Base-by-base conservation (phyloP, 371 early-diverging fungal species). In the Choanephora cucurbitarum region DNA sequence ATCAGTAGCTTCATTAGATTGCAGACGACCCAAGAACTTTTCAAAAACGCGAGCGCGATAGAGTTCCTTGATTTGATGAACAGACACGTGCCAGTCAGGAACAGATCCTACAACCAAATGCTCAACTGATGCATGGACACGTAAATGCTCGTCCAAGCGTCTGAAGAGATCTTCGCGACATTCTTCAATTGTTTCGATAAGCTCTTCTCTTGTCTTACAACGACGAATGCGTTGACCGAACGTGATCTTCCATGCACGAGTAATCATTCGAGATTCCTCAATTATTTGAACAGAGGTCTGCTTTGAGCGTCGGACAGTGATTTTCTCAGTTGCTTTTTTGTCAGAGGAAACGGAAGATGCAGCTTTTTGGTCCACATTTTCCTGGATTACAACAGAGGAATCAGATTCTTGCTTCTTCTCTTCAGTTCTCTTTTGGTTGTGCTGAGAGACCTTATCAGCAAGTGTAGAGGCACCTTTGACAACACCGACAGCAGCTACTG, bases 161-260 rank as follows among this genome's bases (percentile, higher is more conserved):
- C 65, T 55, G 47, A 67, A 65, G 19, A 73, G 57, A 10, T 62
- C 58, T 17, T 58, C 58, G 21, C 70, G 74, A 44, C 62, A 65
- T 32, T 70, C 66, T 18, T 70, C 66, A 44, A 73, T 66, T 0
- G 56, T 58, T 31, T 56, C 42, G 7, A 67, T 37, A 5, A 61
- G 40, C 19, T 70, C 63, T n/a, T 47, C 43, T 44, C 70, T 67
- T 4, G 71, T 59, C 44, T 66, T 66, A 52, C 64, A 67, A 41
- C 57, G 68, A 18, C 58, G 62, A 44, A 70, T 45, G 21, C 69
- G 66, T 14, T 56, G 68, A 22, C 51, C 66, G 48, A 74, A 74
- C 19, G 54, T 55, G 33, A 74, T 66, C 18, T 62, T 66, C 75
- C 75, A 74, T 19, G 75, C 66, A 52, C 66, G 71, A 13, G 70